Percentiles rank a stretch among this genome's conserved stretches.
Conservation (phyloP, 1,139 yeast species). For the Hansenula sp. region DNA sequence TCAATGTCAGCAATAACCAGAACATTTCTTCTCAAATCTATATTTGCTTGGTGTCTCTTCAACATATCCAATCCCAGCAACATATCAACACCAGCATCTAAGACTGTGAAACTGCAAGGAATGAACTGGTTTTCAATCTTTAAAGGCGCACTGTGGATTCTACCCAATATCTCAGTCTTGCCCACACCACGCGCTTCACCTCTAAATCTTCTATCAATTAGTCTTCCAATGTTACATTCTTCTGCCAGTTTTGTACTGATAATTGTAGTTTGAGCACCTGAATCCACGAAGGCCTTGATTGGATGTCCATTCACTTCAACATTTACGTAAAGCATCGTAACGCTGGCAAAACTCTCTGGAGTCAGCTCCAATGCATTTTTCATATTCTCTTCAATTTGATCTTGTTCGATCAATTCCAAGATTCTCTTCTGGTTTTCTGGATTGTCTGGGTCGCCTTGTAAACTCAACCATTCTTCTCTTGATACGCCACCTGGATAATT, state of each 20-base stretch:
- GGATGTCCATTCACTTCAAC: conserved; percentile 74
- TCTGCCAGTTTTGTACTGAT: conserved; percentile 77
- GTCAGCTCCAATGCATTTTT: conserved; percentile 78
- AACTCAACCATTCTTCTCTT: conserved; percentile 45
- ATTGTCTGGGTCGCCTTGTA: conserved; percentile 66
- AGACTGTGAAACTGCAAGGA: conserved; percentile 80
- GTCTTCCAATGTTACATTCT: conserved; percentile 60
- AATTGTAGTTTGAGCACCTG: conserved; percentile 92
- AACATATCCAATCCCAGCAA: conserved; percentile 60
- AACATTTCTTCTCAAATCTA: conserved; percentile 69
- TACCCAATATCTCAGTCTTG: conserved; percentile 69
- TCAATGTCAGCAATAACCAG: conserved; percentile 69
- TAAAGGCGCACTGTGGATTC: conserved; percentile 86
- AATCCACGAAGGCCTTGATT: conserved; percentile 90
- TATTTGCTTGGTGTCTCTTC: conserved; percentile 78
- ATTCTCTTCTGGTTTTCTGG: conserved; percentile 70
- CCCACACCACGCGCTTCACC: conserved; percentile 95
- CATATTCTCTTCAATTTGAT: conserved; percentile 75
- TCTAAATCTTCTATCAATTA: conserved; percentile 76
- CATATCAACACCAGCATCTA: conserved; percentile 73
- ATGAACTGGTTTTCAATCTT: conserved; percentile 63
- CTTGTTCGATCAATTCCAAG: conserved; percentile 64
- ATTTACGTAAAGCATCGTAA: conserved; percentile 79
- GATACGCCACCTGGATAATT: conserved; percentile 28
- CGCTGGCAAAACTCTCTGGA: conserved; percentile 84